Evolutionary conservation across 2,329 filamentous ascomycete genomes (phyloP).

Genomic region (Hysterium pulicare): DNA sequence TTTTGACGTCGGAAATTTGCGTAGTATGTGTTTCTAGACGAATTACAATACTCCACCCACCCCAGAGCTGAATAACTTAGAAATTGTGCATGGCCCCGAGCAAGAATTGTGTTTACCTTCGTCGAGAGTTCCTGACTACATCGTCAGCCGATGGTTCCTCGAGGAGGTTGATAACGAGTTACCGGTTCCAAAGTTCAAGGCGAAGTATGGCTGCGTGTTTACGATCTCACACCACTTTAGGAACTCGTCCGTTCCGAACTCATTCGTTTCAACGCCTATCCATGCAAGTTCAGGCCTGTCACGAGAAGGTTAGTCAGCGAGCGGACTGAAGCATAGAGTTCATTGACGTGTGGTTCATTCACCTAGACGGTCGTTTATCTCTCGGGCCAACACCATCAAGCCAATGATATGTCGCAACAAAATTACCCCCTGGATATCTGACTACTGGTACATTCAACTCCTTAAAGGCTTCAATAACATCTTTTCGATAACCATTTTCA

Average conservation of each 20-base stretch:
- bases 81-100: too few species aligned
- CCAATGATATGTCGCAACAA: conserved; percentile 83
- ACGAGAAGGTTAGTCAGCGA: neutral
- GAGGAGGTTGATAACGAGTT: conserved; percentile 26
- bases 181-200: conserved; percentile 78
- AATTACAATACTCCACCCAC: conserved; percentile 88
- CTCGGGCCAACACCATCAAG: conserved; percentile 73
- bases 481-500: conserved; percentile 70
- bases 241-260: conserved; percentile 84
- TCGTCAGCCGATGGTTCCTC: conserved; percentile 10
- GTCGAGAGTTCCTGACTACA: conserved; percentile 41
- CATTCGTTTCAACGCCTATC: conserved; percentile 72
- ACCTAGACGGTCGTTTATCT: conserved; percentile 61
- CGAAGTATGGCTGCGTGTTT: conserved; percentile 74
- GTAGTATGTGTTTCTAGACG: conserved; percentile 72
- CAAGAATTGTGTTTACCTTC: conserved; percentile 42
- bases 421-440: conserved; percentile 80
- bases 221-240: conserved; percentile 74
- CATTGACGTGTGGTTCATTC: neutral
- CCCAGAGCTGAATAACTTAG: conserved; percentile 59
- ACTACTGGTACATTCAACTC: conserved; percentile 75
- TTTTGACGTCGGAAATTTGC: conserved; percentile 75
- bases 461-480: conserved; percentile 70
- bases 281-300: conserved; percentile 71
- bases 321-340: neutral